Evolutionary conservation across 225 moss, liverwort and hornwort species (phyloP).

Genomic region (Antitrichia curtipendula): DNA sequence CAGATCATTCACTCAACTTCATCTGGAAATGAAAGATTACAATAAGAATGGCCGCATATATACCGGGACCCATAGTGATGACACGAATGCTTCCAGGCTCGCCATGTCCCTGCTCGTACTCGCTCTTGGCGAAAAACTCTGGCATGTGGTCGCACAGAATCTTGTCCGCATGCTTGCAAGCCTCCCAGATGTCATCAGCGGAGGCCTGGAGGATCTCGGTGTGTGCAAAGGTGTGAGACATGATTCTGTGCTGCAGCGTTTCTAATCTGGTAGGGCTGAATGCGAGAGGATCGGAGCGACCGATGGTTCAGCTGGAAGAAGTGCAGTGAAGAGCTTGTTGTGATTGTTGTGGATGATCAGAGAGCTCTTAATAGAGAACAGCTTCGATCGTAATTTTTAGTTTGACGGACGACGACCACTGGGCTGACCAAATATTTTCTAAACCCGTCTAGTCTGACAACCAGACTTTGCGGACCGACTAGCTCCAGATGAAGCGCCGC

Average conservation of each 20-base stretch:
- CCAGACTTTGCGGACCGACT: neutral
- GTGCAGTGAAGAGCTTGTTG: neutral
- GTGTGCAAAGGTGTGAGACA: slow-evolving; percentile 10
- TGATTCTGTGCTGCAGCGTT: neutral
- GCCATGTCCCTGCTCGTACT: slow-evolving; percentile 8
- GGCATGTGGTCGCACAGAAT: slow-evolving; percentile 15
- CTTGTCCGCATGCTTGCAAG: slow-evolving; percentile 14
- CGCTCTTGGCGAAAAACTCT: slow-evolving; percentile 2
- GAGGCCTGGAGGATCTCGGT: slow-evolving; percentile 4
- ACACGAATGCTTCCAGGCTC: slow-evolving; percentile 25
- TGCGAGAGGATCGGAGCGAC: neutral
- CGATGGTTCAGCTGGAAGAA: neutral
- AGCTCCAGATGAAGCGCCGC: neutral
- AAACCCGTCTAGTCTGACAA: neutral
- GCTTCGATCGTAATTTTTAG: neutral
- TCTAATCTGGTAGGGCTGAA: neutral
- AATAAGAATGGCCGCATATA: neutral
- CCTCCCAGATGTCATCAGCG: slow-evolving; percentile 12
- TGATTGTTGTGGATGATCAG: neutral
- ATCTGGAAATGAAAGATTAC: neutral
- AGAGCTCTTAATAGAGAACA: neutral
- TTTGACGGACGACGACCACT: neutral
- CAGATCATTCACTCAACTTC: neutral
- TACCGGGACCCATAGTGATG: slow-evolving; percentile 24
- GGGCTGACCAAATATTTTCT: neutral